phyloP scores from a whole-genome alignment of 495 filamentous ascomycete genomes.

The Penicillium samsonianum region DNA sequence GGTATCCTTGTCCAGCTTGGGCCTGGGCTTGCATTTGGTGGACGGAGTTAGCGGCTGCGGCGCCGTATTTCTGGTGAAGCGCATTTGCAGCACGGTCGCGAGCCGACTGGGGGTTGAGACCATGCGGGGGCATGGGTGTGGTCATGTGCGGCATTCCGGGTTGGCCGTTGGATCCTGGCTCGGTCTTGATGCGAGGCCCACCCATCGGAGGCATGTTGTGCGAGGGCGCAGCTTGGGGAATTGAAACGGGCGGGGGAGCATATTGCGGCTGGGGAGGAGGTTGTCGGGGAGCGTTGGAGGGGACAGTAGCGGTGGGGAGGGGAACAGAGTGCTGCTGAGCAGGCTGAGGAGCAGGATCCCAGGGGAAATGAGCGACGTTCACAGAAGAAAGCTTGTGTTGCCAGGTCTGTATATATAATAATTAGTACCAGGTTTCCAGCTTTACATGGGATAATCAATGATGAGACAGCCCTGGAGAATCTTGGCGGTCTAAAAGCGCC shows the following conservation, averaged over 20 bases:
- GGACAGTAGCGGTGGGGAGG: conserved; percentile 53
- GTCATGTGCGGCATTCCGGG: conserved; percentile 43
- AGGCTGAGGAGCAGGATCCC: conserved; percentile 74
- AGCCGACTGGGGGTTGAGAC: conserved; percentile 53
- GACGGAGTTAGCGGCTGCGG: conserved; percentile 68
- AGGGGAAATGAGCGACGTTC: conserved; percentile 85
- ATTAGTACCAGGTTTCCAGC: conserved; percentile 14
- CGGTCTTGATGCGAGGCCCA: conserved; percentile 66
- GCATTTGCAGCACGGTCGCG: conserved; percentile 66
- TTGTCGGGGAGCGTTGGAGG: conserved; percentile 58
- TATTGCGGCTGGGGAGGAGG: conserved; percentile 37
- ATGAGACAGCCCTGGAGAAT: conserved; percentile 8
- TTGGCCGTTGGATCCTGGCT: conserved; percentile 61
- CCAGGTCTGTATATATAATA: conserved; percentile 69
- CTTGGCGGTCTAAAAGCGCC: conserved; percentile 36
- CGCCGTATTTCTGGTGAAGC: conserved; percentile 69
- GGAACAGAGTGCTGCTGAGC: conserved; percentile 44
- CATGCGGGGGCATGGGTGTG: conserved; percentile 37
- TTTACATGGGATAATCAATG: conserved; percentile 19
- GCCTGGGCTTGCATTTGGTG: conserved; percentile 59
- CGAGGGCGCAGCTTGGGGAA: conserved; percentile 36
- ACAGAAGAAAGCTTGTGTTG: conserved; percentile 83
- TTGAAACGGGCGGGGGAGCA: conserved; percentile 31
- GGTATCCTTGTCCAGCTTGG: conserved; percentile 45
- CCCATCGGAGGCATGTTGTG: conserved; percentile 30